A percentile compares a stretch with the other conserved stretches of the same genome.
phyloP scores from a whole-genome alignment of 805 yeast species.

The Wickerhamomyces silvicola region DNA sequence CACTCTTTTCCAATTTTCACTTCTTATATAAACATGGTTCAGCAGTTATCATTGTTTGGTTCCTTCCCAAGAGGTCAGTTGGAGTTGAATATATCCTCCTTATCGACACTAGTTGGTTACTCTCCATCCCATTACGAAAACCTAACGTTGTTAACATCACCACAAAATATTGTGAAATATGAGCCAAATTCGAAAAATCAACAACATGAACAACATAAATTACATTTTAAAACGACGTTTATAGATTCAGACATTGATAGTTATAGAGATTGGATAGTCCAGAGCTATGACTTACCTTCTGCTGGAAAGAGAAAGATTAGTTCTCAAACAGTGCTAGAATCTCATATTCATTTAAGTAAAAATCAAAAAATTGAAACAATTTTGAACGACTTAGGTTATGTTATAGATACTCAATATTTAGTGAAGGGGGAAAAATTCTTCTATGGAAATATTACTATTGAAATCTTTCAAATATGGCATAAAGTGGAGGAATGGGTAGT shows the following conservation, averaged over 20 bases:
- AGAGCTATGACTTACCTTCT: slow-evolving; percentile 65
- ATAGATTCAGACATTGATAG: slow-evolving; percentile 3
- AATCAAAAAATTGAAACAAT: slow-evolving; percentile 29
- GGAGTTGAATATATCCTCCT: slow-evolving; percentile 14
- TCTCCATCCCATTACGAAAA: slow-evolving; percentile 7
- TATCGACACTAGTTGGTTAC: slow-evolving; percentile 19
- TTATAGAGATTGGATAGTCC: slow-evolving; percentile 49
- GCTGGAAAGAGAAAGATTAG: slow-evolving; percentile 62
- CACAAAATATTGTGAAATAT: slow-evolving; percentile 19
- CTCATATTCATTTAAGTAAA: slow-evolving; percentile 27
- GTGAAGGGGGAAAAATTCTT: slow-evolving; percentile 55
- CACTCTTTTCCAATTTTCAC: too few species aligned
- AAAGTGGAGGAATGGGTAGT: slow-evolving; percentile 22
- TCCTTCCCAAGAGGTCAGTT: slow-evolving; percentile 10
- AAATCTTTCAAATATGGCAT: slow-evolving; percentile 40
- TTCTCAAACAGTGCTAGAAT: slow-evolving; percentile 62
- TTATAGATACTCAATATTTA: slow-evolving; percentile 55
- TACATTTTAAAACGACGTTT: slow-evolving; percentile 14
- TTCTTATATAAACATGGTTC: slow-evolving; percentile 25
- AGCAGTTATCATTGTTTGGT: slow-evolving; percentile 21
- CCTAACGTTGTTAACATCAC: slow-evolving; percentile 15
- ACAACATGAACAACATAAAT: slow-evolving; percentile 21
- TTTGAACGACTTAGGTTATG: slow-evolving; percentile 66
- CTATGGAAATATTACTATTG: slow-evolving; percentile 50
- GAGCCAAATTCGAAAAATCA: slow-evolving; percentile 22